A percentile compares a stretch with the other conserved stretches of the same genome.
Conservation (phyloP, 352 stramenopile genomes). For the Pythium vanterpoolii region DNA sequence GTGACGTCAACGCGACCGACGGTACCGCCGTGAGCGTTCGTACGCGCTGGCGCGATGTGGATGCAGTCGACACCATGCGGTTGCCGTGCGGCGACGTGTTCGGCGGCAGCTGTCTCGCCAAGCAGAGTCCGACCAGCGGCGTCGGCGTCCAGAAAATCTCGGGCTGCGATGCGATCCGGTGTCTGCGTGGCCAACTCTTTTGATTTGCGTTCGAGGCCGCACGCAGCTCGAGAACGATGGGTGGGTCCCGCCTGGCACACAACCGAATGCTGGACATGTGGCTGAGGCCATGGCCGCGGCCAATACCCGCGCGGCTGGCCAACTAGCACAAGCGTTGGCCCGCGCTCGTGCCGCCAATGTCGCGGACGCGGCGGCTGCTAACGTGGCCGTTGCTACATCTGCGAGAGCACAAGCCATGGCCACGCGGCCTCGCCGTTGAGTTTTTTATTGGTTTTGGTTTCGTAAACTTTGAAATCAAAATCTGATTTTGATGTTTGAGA, state of each 20-base stretch:
- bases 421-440: background rate
- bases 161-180: slow-evolving; percentile 24
- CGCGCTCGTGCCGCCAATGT: background rate
- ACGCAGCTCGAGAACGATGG: slow-evolving; percentile 12
- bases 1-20: background rate
- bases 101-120: slow-evolving; percentile 29
- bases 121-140: slow-evolving; percentile 24
- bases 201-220: slow-evolving; percentile 34
- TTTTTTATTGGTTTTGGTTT: background rate
- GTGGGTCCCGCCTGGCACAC: slow-evolving; percentile 3
- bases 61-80: background rate
- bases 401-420: background rate
- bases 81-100: slow-evolving; percentile 35
- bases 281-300: background rate
- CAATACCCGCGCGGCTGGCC: background rate
- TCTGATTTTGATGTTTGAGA: background rate
- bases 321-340: background rate
- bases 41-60: slow-evolving; percentile 6
- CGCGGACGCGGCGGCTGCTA: background rate
- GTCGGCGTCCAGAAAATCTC: slow-evolving; percentile 22
- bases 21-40: background rate
- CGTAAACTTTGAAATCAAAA: background rate
- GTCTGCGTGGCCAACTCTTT: slow-evolving; percentile 33
- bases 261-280: background rate
- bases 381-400: background rate